Evolutionary conservation across 2,329 filamentous ascomycete species (phyloP).

Genomic region (Colletotrichum filicis): DNA sequence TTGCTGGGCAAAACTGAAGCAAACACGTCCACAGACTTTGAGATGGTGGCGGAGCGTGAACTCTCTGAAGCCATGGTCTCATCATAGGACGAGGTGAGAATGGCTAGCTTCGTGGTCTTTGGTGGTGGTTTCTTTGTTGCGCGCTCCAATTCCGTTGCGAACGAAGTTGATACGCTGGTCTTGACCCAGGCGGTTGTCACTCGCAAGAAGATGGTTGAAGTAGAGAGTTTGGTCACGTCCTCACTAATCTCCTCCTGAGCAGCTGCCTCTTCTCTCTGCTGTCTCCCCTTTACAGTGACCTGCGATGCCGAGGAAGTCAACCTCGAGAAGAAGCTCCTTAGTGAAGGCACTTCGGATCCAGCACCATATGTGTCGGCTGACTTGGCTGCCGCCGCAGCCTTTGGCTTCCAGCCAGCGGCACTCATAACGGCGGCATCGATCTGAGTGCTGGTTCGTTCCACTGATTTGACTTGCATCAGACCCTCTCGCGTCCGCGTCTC

Average conservation of each 20-base stretch:
- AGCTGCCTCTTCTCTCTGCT: slow-evolving; percentile 70
- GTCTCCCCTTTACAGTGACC: slow-evolving; percentile 61
- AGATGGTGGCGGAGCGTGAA: slow-evolving; percentile 57
- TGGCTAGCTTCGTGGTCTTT: slow-evolving; percentile 84
- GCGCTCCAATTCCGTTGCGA: slow-evolving; percentile 88
- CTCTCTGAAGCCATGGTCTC: slow-evolving; percentile 76
- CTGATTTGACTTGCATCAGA: slow-evolving; percentile 85
- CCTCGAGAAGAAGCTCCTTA: slow-evolving; percentile 84
- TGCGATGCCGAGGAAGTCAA: slow-evolving; percentile 71
- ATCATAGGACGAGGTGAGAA: slow-evolving; percentile 92
- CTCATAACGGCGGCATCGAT: slow-evolving; percentile 93
- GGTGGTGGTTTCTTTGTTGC: slow-evolving; percentile 98
- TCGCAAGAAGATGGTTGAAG: slow-evolving; percentile 86
- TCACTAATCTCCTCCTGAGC: slow-evolving; percentile 73
- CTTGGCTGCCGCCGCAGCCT: slow-evolving; percentile 54
- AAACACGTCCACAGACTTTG: slow-evolving; percentile 82
- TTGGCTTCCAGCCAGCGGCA: slow-evolving; percentile 84
- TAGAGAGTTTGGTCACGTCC: slow-evolving; percentile 76
- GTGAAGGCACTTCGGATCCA: slow-evolving; percentile 66
- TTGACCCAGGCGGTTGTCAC: slow-evolving; percentile 86
- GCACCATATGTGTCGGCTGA: slow-evolving; percentile 61
- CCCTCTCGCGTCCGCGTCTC: slow-evolving; percentile 87
- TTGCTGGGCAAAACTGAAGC: slow-evolving; percentile 89
- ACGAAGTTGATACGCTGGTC: slow-evolving; percentile 77
- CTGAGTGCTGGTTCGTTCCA: slow-evolving; percentile 88